Evolutionary conservation across 768 basidiomycete species (phyloP), one percentile per base, ranked within the genome.

Genomic region (Boletus rubescentipes): DNA sequence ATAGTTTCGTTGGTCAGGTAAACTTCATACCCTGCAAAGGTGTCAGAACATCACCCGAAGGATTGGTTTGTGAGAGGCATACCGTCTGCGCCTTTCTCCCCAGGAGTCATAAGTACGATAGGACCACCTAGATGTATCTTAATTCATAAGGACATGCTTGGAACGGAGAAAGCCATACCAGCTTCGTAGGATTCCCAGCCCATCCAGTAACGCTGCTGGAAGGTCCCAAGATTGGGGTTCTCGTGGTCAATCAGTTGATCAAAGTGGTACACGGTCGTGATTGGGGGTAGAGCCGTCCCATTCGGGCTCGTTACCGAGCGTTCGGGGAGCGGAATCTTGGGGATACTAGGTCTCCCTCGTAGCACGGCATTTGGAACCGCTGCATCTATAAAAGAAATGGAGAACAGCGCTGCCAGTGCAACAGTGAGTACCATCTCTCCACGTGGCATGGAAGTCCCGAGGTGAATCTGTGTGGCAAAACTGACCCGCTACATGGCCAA

Each of bases 151-250:
- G 2, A 4, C 2, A 2, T 1, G 3, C n/a, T 15, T 42, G 1
- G 9, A 26, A 32, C n/a, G 54, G 34, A 18, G 5, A 29, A 1
- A 15, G 16, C 36, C 75, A 47, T 51, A 79, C 81, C 79, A 36
- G 70, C 55, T 66, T 84, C 73, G 58, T 89, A 89, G 60, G 75
- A 86, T 66, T 88, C 83, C 67, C 74, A 85, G 31, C 82, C 82
- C 53, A 81, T 31, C 86, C 86, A 89, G 68, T 78, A 90, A 35
- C 88, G 79, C 68, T 89, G 88, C 63, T 82, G 74, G 71, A 90
- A 90, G n/a, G 86, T 89, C n/a, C 88, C 88, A n/a, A 80, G 70
- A 30, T 74, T 72, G n/a, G 85, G 82, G 55, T 81, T 70, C 37
- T 65, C 75, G 61, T 82, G 81, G 61, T 82, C 79, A 49, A 67